Conservation (phyloP, 2,329 filamentous ascomycete genomes). For the Microcyclospora tardicrescens region DNA sequence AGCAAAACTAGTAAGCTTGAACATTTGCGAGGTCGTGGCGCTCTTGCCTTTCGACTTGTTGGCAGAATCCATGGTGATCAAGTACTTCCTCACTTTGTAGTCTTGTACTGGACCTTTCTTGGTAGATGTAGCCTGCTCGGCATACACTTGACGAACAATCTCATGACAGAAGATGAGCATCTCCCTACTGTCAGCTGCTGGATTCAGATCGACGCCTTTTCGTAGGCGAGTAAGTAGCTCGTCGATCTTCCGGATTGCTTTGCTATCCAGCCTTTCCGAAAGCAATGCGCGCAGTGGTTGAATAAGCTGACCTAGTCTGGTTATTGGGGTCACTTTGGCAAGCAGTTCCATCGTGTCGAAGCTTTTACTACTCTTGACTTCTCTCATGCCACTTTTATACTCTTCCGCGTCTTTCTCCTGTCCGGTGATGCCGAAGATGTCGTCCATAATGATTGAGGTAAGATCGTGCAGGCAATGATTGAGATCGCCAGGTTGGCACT, state of each 20-base stretch:
- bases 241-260: conserved; percentile 79
- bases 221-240: conserved; percentile 73
- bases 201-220: conserved; percentile 70
- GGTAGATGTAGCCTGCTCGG: conserved; percentile 26
- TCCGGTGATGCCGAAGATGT: conserved; percentile 83
- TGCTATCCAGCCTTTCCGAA: conserved; percentile 69
- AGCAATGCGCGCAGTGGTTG: conserved; percentile 66
- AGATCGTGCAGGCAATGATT: conserved; percentile 76
- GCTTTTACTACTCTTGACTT: conserved; percentile 95
- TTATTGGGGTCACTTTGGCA: conserved; percentile 67
- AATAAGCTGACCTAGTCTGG: conserved; percentile 60
- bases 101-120: conserved; percentile 30
- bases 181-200: conserved; percentile 63
- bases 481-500: conserved; percentile 66
- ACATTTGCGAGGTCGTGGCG: conserved; percentile 62
- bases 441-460: conserved; percentile 83
- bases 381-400: conserved; percentile 90
- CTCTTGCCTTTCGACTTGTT: conserved; percentile 59
- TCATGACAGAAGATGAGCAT: conserved; percentile 93
- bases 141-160: conserved; percentile 73
- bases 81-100: conserved; percentile 55
- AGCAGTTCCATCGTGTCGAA: conserved; percentile 94
- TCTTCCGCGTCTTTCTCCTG: conserved; percentile 96
- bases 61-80: conserved; percentile 63
- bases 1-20: conserved; percentile 80